Conservation (phyloP, 2,329 filamentous ascomycete species). For the Diaporthe vaccinii region DNA sequence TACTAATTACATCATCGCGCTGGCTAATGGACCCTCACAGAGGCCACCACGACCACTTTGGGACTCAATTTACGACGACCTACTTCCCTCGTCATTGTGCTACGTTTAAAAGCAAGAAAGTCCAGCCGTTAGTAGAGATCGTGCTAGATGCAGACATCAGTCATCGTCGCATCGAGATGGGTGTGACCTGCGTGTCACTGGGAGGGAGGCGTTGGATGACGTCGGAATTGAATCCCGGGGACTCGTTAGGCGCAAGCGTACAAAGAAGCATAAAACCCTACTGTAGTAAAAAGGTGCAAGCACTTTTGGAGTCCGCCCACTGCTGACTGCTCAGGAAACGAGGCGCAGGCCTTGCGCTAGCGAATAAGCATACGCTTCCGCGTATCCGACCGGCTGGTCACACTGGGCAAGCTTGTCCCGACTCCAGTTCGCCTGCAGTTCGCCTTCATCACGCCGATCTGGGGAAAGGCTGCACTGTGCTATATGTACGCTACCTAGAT, state of each 20-base stretch:
- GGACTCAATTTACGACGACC: background rate
- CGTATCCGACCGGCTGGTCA: background rate
- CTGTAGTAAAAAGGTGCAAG: background rate
- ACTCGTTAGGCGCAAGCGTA: background rate
- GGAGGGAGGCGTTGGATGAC: background rate
- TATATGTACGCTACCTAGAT: background rate
- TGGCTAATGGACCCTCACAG: conserved; percentile 1
- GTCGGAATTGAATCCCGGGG: background rate
- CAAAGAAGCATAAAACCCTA: conserved; percentile 13
- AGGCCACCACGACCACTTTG: background rate
- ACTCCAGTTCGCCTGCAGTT: background rate
- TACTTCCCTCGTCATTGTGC: background rate
- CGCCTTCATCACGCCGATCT: background rate
- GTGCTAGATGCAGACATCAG: background rate
- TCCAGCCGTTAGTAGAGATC: background rate
- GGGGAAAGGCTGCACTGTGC: background rate
- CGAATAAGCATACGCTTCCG: conserved; percentile 4
- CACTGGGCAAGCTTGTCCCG: background rate
- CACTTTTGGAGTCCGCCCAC: background rate
- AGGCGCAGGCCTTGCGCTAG: conserved; percentile 18
- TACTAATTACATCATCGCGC: conserved; percentile 25
- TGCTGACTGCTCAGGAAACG: background rate
- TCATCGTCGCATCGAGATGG: conserved; percentile 13
- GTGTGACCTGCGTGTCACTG: background rate
- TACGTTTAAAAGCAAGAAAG: background rate